phyloP scores from a whole-genome alignment of 2,329 filamentous ascomycete genomes.

The Dendrostoma leiphaemia region DNA sequence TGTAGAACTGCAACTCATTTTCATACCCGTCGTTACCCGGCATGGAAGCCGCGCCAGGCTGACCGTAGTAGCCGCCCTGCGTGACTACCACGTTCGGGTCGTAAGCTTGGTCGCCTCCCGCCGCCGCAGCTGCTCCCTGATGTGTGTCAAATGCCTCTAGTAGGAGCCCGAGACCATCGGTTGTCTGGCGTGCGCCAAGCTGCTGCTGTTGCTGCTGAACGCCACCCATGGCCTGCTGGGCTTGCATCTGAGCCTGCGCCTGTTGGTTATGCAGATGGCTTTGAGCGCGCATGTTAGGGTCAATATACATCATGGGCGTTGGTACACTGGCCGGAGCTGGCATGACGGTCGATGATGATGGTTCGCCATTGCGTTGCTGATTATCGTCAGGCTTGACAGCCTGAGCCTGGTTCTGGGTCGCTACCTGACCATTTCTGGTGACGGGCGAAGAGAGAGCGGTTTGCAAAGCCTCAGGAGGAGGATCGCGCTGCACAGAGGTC shows the following conservation, averaged over 20 bases:
- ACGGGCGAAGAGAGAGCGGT: slow-evolving; percentile 10
- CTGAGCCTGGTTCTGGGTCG: too few relatives aligned
- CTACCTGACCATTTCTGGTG: slow-evolving; percentile 8
- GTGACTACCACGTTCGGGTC: slow-evolving; percentile 13
- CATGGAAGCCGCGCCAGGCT: slow-evolving; percentile 19
- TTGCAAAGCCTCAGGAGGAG: slow-evolving; percentile 28
- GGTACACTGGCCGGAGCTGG: slow-evolving; percentile 21
- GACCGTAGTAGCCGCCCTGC: slow-evolving; percentile 22
- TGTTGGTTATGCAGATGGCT: slow-evolving; percentile 18
- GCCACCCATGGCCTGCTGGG: slow-evolving; percentile 20
- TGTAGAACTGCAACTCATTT: slow-evolving; percentile 29
- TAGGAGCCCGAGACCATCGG: slow-evolving; percentile 39
- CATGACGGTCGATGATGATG: slow-evolving; percentile 15
- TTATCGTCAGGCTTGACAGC: background rate
- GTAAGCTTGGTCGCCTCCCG: slow-evolving; percentile 13
- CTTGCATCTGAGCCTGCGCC: slow-evolving; percentile 21
- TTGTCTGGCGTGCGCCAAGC: slow-evolving; percentile 22
- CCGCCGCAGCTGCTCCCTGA: slow-evolving; percentile 23
- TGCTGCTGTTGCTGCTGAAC: slow-evolving; percentile 23
- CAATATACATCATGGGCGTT: slow-evolving; percentile 22
- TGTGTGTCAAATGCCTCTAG: slow-evolving; percentile 38
- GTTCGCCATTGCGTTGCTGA: slow-evolving; percentile 15
- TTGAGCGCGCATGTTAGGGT: slow-evolving; percentile 24
- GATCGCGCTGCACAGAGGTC: slow-evolving; percentile 28
- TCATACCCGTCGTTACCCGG: slow-evolving; percentile 29